These are phyloP conservation scores for Anethum foeniculum DNA, from an alignment of 140 eudicot species.

Conservation along the genomic window DNA sequence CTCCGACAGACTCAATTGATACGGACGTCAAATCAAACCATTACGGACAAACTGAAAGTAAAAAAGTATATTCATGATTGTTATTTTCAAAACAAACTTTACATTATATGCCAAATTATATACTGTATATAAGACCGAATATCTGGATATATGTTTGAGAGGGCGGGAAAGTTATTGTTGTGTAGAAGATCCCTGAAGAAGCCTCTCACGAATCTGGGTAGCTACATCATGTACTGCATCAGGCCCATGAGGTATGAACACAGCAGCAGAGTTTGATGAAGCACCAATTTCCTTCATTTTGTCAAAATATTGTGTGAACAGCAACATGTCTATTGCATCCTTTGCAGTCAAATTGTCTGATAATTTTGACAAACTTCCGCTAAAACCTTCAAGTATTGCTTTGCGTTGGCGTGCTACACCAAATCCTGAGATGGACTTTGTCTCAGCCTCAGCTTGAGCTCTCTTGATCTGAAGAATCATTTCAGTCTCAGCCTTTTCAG, in stretches of 20 bases:
- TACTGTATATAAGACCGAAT: background rate
- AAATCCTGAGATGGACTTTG: conserved; percentile 41
- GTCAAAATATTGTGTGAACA: conserved; percentile 50
- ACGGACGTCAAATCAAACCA: background rate
- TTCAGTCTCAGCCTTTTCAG: conserved; percentile 55
- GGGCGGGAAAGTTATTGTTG: background rate
- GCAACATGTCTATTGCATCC: conserved; percentile 59
- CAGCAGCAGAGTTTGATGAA: conserved; percentile 47
- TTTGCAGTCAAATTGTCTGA: conserved; percentile 42
- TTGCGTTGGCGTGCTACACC: conserved; percentile 52
- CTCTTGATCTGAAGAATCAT: conserved; percentile 43
- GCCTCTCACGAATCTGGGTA: conserved; percentile 50
- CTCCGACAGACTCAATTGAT: no score
- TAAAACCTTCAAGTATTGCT: conserved; percentile 51
- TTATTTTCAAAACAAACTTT: background rate
- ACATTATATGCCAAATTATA: background rate
- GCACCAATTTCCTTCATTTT: conserved; percentile 62
- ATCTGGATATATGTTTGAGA: background rate
- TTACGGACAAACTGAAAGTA: background rate
- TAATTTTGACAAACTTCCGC: conserved; percentile 51
- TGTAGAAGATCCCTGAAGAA: conserved; percentile 33
- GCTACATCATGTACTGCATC: conserved; percentile 58
- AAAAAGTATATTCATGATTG: background rate
- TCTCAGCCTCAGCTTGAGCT: conserved; percentile 54
- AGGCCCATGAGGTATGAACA: no score